Base-by-base conservation (phyloP, 192 early-diverging fungal genomes). In the Dissophora globulifera region DNA sequence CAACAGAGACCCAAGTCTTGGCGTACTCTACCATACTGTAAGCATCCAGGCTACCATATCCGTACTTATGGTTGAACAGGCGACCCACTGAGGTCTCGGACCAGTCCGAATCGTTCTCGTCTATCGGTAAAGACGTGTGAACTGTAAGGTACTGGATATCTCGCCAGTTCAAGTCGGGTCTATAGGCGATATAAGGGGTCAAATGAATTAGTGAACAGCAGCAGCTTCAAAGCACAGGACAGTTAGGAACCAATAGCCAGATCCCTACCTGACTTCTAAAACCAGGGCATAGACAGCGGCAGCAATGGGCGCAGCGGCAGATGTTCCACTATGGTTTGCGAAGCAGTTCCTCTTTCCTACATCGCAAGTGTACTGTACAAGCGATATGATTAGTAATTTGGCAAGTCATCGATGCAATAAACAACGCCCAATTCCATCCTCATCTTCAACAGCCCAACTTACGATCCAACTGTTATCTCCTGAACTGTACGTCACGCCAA, bases 101-200 rank as follows among this genome's bases (percentile, higher is more conserved):
- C 96, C 96, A 98, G 47, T 86, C 90, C 7, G 79, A 32, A 68
- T 96, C 92, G 42, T 67, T 67, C 13, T 81, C 61, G 56, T 86
- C 82, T 4, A 98, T 78, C 5, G 92, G 89, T 4, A 94, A 62
- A 0, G 94, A 91, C 12, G 89, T 90, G 20, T 89, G 80, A 1
- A 96, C 87, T 29, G 89, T 86, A 29, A 98, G 78, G 50, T 93
- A 90, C 80, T 98, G 96, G 20, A 94, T 75, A 58, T 96, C 95
- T 26, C 96, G 84, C 96, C 96, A 98, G 26, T 87, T 91, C 57
- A 98, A 78, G 25, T 96, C 95, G 12, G 96, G 94, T 3, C 95
- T 88, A 29, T 79, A 61, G 29, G 74, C 69, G 19, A 19, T 38
- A 9, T 38, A 38, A 38, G 6, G n/a, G n/a, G n/a, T n/a, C n/a